Evolutionary conservation across 805 yeast species (phyloP).

Genomic region (Wickerhamiella dianesei): DNA sequence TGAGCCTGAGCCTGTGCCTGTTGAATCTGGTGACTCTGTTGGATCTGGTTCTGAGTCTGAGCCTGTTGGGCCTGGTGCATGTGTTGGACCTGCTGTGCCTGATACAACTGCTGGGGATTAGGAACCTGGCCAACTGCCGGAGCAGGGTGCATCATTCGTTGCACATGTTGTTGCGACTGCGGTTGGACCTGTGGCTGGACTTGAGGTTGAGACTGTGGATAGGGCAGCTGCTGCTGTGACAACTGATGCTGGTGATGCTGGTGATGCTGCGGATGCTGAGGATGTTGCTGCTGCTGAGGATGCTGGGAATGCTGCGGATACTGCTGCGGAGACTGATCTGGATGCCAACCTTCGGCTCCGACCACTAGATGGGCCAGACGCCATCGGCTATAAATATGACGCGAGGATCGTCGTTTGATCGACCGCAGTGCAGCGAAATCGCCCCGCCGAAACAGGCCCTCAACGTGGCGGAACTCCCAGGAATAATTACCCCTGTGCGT

Average conservation of each 20-base stretch:
- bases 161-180: neutral
- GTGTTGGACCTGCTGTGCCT: neutral
- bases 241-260: neutral
- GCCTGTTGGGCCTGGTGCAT: neutral
- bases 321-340: constrained; percentile 2
- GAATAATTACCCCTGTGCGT: constrained; percentile 9
- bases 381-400: constrained; percentile 18
- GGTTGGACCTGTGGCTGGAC: neutral
- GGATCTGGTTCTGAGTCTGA: neutral
- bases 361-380: neutral
- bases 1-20: neutral
- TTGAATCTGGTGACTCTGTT: neutral
- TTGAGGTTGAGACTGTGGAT: neutral
- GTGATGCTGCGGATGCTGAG: neutral
- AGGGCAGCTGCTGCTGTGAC: neutral
- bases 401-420: constrained; percentile 66
- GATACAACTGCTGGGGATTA: neutral
- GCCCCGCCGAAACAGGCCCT: constrained; percentile 67
- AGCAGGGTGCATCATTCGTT: neutral
- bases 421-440: constrained; percentile 57
- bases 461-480: constrained; percentile 87
- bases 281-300: constrained; percentile 4
- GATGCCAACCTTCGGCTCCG: neutral
- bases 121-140: neutral
- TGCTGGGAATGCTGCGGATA: constrained; percentile 3